Evolutionary conservation across 2,329 filamentous ascomycete genomes (phyloP).

Genomic region (Didymella glomerata): DNA sequence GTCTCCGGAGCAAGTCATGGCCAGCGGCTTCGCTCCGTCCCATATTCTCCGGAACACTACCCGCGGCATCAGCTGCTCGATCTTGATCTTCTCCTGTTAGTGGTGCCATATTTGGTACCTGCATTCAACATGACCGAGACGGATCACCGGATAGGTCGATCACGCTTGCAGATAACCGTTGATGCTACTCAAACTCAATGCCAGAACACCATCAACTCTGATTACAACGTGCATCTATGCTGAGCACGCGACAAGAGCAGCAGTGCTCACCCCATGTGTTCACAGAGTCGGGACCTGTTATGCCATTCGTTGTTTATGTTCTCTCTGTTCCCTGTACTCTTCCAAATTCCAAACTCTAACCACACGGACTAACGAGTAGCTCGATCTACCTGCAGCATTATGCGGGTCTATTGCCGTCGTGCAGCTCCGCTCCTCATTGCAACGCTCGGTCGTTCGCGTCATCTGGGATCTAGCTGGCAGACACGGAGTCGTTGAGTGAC

Average conservation of each 20-base stretch:
- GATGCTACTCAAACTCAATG: neutral
- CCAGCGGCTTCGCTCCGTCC: slow-evolving; percentile 11
- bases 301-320: neutral
- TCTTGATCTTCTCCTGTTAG: neutral
- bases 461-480: slow-evolving; percentile 4
- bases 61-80: neutral
- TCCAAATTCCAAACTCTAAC: slow-evolving; percentile 13
- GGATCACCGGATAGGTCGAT: neutral
- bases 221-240: neutral
- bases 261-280: neutral
- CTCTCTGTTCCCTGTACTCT: neutral
- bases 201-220: neutral
- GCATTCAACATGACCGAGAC: slow-evolving; percentile 3
- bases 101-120: slow-evolving; percentile 11
- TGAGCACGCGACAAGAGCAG: slow-evolving; percentile 1
- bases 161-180: neutral
- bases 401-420: slow-evolving; percentile 13
- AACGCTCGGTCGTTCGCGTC: slow-evolving; percentile 4
- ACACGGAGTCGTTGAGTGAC: slow-evolving; percentile 4
- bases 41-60: slow-evolving; percentile 2
- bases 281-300: neutral
- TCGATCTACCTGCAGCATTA: slow-evolving; percentile 8
- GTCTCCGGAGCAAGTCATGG: neutral
- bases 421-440: slow-evolving; percentile 11
- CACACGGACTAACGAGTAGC: slow-evolving; percentile 15